These are phyloP conservation scores for Pestalotiopsis sp. DNA, from an alignment of 2,329 filamentous ascomycete species.

Conservation along the genomic window DNA sequence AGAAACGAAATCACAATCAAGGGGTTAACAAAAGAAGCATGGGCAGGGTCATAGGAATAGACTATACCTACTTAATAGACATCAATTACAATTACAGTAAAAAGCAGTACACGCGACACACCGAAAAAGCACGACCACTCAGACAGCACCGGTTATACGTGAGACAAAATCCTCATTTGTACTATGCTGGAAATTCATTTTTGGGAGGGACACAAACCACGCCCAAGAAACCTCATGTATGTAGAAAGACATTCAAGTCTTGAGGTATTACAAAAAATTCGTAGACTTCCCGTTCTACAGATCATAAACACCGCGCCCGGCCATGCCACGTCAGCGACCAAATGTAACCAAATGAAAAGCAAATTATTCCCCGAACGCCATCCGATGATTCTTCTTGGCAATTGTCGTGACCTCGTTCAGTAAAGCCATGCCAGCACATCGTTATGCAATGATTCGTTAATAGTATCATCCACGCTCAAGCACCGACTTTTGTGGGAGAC, in stretches of 20 bases:
- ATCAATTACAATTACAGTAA: too few relatives aligned
- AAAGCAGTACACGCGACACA: too few relatives aligned
- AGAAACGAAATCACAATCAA: neutral
- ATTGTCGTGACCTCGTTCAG: slow-evolving; percentile 1
- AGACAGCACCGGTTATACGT: too few relatives aligned
- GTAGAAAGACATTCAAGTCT: neutral
- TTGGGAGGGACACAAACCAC: neutral
- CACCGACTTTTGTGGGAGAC: slow-evolving; percentile 11
- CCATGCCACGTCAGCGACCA: neutral
- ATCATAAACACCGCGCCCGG: neutral
- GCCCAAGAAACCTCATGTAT: neutral
- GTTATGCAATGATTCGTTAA: slow-evolving; percentile 5
- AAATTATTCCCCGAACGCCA: slow-evolving; percentile 3
- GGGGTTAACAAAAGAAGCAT: neutral
- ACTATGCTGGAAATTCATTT: too few relatives aligned
- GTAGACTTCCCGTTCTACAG: neutral
- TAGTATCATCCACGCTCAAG: slow-evolving; percentile 1
- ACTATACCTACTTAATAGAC: neutral
- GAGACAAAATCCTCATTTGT: too few relatives aligned
- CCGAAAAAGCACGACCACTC: neutral
- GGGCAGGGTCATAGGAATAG: neutral
- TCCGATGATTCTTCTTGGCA: neutral
- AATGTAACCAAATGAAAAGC: neutral
- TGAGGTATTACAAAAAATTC: slow-evolving; percentile 4
- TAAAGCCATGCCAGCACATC: slow-evolving; percentile 5